phyloP scores from a whole-genome alignment of 495 filamentous ascomycete species.

The Penicillium nucicola region DNA sequence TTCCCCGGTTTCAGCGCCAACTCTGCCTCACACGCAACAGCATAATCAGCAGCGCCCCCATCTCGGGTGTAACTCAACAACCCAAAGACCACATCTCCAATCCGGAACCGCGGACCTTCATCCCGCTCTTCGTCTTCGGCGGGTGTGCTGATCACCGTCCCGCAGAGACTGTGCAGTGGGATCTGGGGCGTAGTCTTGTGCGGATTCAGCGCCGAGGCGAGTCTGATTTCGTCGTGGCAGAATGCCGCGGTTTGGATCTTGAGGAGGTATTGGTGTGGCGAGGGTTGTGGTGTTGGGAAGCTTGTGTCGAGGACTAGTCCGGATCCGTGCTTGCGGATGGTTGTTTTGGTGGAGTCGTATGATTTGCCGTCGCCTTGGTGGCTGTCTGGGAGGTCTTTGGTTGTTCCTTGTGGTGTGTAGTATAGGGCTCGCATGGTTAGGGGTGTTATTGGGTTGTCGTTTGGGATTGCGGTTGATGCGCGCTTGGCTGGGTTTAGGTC shows the following conservation, averaged over 20 bases:
- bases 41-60: conserved; percentile 52
- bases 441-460: conserved; percentile 32
- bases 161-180: conserved; percentile 57
- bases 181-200: conserved; percentile 43
- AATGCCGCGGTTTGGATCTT: conserved; percentile 55
- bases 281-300: conserved; percentile 38
- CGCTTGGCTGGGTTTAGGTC: conserved; percentile 24
- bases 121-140: conserved; percentile 33
- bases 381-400: conserved; percentile 1
- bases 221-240: conserved; percentile 51
- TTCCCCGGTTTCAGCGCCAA: conserved; percentile 46
- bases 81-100: conserved; percentile 53
- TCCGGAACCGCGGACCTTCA: conserved; percentile 38
- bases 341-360: conserved; percentile 1
- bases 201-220: conserved; percentile 44
- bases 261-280: conserved; percentile 53
- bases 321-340: conserved; percentile 18
- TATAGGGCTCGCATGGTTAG: conserved; percentile 41
- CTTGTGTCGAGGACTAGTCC: conserved; percentile 31
- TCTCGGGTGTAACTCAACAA: conserved; percentile 43
- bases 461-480: conserved; percentile 26
- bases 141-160: conserved; percentile 49
- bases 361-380: not conserved
- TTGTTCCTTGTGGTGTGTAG: conserved; percentile 21
- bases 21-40: conserved; percentile 48